Evolutionary conservation across 441 rosid genomes (phyloP), one percentile per base, ranked within the genome.

Genomic region (Erodium texanum): DNA sequence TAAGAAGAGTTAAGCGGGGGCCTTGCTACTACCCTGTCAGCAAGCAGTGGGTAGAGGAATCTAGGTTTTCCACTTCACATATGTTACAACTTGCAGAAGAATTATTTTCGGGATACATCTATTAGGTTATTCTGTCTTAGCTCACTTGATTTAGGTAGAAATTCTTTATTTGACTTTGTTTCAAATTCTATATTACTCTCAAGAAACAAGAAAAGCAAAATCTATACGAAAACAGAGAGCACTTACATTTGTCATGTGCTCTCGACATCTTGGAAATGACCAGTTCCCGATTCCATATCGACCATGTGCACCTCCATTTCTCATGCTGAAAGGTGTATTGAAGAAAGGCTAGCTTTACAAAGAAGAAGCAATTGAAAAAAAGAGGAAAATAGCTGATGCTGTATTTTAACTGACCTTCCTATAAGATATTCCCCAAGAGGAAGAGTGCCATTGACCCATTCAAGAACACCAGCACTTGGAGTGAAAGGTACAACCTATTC

Each of bases 401-500:
- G 24, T 58, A 70, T 38, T 48, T 73, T 66, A 41, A 77, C 87
- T 66, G 48, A 94, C 99, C 99, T 89, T 82, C 96, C 98, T 64
- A 71, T 85, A 74, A 94, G 99, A 85, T 94, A 92, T 38, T 92
- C 98, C 74, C 97, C 98, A 64, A 94, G 88, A 71, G 99, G 99
- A 78, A 92, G 71, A 69, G 99, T 94, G 72, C 99, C 99, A 82
- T 88, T 82, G 67, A 94, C 99, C 99, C 98, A 94, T 76, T 94
- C 99, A 73, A 94, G 93, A 79, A 94, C 97, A 70, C 99, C 99
- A 71, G 97, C 99, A 77, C 98, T 94, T 56, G 99, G 99, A 70
- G 98, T 94, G 77, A 94, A 94, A 68, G 99, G 97, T 80, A 94
- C 78, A 73, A 94, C 98, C 99, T 94, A 83, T 77, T 67, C 58